Conservation (phyloP, 371 early-diverging fungal species). For the Mortierella sp. region DNA sequence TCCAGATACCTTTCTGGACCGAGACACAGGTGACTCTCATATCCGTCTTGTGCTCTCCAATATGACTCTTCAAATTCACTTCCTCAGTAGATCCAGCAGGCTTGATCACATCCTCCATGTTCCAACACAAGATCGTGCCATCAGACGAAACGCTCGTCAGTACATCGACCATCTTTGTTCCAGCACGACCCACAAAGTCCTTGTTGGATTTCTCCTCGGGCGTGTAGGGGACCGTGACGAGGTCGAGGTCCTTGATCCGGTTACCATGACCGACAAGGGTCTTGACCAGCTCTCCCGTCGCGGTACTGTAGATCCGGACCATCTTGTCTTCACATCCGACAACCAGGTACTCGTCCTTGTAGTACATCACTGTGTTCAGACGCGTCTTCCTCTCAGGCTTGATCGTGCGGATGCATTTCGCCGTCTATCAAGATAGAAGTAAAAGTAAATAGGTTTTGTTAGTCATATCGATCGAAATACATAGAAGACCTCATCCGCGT, state of each 20-base stretch:
- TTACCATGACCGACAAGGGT: constrained; percentile 68
- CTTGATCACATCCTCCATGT: constrained; percentile 56
- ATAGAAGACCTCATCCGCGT: constrained; percentile 59
- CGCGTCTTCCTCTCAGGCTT: constrained; percentile 64
- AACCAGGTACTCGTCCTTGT: constrained; percentile 71
- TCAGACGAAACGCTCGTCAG: constrained; percentile 79
- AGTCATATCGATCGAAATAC: constrained; percentile 7
- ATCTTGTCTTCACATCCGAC: constrained; percentile 82
- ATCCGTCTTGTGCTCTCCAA: constrained; percentile 77
- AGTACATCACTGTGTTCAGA: constrained; percentile 60
- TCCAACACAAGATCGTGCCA: constrained; percentile 81
- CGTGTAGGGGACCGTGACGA: constrained; percentile 58
- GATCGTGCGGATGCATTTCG: constrained; percentile 63
- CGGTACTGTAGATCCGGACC: constrained; percentile 73
- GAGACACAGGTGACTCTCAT: constrained; percentile 77
- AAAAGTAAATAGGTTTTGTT: not conserved
- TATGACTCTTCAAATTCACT: constrained; percentile 46
- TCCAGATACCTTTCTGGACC: constrained; percentile 57
- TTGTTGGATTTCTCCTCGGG: constrained; percentile 62
- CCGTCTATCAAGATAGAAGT: constrained; percentile 58
- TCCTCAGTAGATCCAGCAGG: constrained; percentile 46
- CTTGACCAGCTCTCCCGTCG: constrained; percentile 67
- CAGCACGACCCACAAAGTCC: constrained; percentile 48
- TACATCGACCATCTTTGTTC: constrained; percentile 59
- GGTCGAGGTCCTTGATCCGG: constrained; percentile 65